Base-by-base conservation (phyloP, 2,329 filamentous ascomycete species). In the Sporothrix dimorphospora region DNA sequence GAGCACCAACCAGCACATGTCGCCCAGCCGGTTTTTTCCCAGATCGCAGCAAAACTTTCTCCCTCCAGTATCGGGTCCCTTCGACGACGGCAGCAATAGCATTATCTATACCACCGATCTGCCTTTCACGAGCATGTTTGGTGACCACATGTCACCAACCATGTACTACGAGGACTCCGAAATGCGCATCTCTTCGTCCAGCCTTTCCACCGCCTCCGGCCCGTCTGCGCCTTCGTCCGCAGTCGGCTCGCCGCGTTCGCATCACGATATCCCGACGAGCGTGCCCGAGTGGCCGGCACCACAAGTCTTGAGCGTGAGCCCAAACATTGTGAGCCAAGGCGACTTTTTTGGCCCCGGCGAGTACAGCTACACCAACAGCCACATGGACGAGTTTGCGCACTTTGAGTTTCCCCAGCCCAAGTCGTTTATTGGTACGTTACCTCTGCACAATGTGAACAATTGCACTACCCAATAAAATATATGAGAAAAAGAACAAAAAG, bases 221-320 rank as follows among this genome's bases (percentile, higher is more conserved):
- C 87, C 83, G 69, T 92, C 91, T 69, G 88, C 88, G 4, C 84
- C 90, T 7, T 92, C 90, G 0, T 92, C 90, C 9, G 88, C 88
- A 70, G 87, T 90, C 74, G 89, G 89, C 72, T 92, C 90, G 27
- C 90, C 90, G 34, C 88, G 89, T 77, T 90, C 89, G 1, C 86
- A 87, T 74, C 85, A 87, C 77, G 85, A 86, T 71, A 87, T 87
- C 75, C 81, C 86, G 75, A 87, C 87, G 73, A 83, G 84, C 76
- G 85, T 88, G 68, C 84, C 89, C 61, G 87, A 89, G 73, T 92
- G 89, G 88, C 80, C 85, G 75, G 80, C 83, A 73, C 79, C 82
- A 73, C 81, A 87, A 69, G 86, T 86, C 70, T 82, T 92, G 47
- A 87, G 86, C 68, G 83, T 91, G 71, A 88, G 86, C 75, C 90